Evolutionary conservation across 768 basidiomycete species (phyloP).

Genomic region (Psilocybe sp.): DNA sequence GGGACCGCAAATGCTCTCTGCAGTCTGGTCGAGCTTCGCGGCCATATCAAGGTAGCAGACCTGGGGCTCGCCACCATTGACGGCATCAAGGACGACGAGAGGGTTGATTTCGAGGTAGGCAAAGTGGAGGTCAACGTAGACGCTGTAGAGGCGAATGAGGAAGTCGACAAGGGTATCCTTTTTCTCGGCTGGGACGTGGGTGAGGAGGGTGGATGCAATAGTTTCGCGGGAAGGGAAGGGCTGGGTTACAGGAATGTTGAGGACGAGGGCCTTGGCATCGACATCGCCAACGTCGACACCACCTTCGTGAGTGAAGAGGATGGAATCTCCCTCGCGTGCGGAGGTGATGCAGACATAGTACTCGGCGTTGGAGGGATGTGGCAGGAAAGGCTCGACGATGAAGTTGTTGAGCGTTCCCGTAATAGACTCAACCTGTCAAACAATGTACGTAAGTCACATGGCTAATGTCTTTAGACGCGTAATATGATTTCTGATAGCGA

Average conservation of each 20-base stretch:
- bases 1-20: slow-evolving; percentile 95
- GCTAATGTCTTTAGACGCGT: slow-evolving; percentile 16
- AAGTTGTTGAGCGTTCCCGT: slow-evolving; percentile 97
- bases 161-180: slow-evolving; percentile 94
- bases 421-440: slow-evolving; percentile 78
- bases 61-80: slow-evolving; percentile 59
- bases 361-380: slow-evolving; percentile 90
- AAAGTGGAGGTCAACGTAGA: slow-evolving; percentile 98
- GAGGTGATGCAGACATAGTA: slow-evolving; percentile 99
- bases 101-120: slow-evolving; percentile 99
- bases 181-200: slow-evolving; percentile 79
- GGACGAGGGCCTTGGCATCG: slow-evolving; percentile 92
- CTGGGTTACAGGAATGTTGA: slow-evolving; percentile 71
- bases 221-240: slow-evolving; percentile 81
- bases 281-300: slow-evolving; percentile 99
- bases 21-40: slow-evolving; percentile 98
- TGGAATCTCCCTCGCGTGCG: slow-evolving; percentile 88
- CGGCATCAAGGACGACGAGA: slow-evolving; percentile 87
- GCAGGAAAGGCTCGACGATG: slow-evolving; percentile 98
- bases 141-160: slow-evolving; percentile 90
- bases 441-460: slow-evolving; percentile 19
- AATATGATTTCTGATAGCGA: not conserved
- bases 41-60: slow-evolving; percentile 99
- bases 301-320: slow-evolving; percentile 98
- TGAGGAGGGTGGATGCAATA: slow-evolving; percentile 74